Percentiles rank a stretch among this genome's conserved stretches.
Evolutionary conservation across 2,329 filamentous ascomycete species (phyloP).

Genomic region (Gremmenia infestans): DNA sequence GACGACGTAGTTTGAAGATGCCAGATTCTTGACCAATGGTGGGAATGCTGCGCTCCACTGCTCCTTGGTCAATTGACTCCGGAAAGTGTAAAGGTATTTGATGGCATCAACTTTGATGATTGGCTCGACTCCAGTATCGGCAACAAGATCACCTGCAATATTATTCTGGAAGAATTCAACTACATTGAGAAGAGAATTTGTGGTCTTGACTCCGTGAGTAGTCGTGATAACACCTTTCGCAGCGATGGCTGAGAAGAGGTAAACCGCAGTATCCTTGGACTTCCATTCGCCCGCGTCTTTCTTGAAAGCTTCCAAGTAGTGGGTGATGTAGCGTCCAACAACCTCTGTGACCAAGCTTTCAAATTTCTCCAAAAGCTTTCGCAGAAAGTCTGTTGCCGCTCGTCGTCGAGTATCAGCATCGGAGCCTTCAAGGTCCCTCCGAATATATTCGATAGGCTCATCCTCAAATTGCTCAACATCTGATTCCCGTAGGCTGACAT

Average conservation of each 20-base stretch:
- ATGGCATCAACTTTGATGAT: slow-evolving; percentile 97
- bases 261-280: slow-evolving; percentile 96
- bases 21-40: slow-evolving; percentile 85
- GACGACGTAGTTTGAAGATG: slow-evolving; percentile 87
- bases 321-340: slow-evolving; percentile 81
- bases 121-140: slow-evolving; percentile 63
- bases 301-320: slow-evolving; percentile 72
- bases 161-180: slow-evolving; percentile 93
- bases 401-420: slow-evolving; percentile 90
- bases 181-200: slow-evolving; percentile 82
- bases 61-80: slow-evolving; percentile 85
- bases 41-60: slow-evolving; percentile 90
- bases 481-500: slow-evolving; percentile 84
- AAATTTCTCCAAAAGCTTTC: slow-evolving; percentile 84
- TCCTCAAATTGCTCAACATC: slow-evolving; percentile 97
- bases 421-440: slow-evolving; percentile 89
- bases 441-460: slow-evolving; percentile 97
- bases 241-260: slow-evolving; percentile 90
- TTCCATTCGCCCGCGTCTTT: slow-evolving; percentile 80
- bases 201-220: slow-evolving; percentile 82
- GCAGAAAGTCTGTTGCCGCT: slow-evolving; percentile 90
- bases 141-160: slow-evolving; percentile 81
- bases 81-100: slow-evolving; percentile 96
- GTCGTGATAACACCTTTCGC: slow-evolving; percentile 85
- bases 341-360: slow-evolving; percentile 79